Evolutionary conservation across 306 rosid genomes (phyloP).

Genomic region (Sophora flavescens): DNA sequence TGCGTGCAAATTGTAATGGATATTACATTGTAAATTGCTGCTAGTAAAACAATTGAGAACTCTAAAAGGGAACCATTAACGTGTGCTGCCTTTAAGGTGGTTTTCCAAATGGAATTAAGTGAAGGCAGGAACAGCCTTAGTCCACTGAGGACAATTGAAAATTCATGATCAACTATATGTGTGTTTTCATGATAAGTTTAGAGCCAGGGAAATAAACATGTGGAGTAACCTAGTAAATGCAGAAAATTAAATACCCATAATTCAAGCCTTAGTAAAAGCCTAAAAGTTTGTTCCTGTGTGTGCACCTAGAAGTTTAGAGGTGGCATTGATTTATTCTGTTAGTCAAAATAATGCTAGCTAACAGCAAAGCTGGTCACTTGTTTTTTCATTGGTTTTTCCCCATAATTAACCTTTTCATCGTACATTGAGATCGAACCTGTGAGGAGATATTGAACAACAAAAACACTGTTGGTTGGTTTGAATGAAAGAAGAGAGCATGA

Average conservation of each 20-base stretch:
- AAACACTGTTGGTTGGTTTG: too few relatives aligned
- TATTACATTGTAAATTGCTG: neutral
- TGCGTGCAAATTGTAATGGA: neutral
- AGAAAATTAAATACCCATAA: neutral
- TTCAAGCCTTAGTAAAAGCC: neutral
- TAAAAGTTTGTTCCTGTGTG: neutral
- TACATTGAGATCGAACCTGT: too few relatives aligned
- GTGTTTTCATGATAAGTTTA: neutral
- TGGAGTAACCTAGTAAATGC: too few relatives aligned
- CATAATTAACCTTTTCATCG: too few relatives aligned
- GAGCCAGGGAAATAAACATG: neutral
- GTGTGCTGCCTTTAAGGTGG: neutral
- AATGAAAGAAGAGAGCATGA: too few relatives aligned
- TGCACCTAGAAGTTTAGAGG: neutral
- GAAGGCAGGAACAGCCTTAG: neutral
- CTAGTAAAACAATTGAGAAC: neutral
- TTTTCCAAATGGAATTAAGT: neutral
- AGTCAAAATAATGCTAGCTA: neutral
- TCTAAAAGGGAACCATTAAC: neutral
- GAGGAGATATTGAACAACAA: too few relatives aligned
- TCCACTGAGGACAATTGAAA: neutral
- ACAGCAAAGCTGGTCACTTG: too few relatives aligned
- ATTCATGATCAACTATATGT: neutral
- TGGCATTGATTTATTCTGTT: neutral
- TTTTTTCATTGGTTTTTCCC: too few relatives aligned